These are phyloP conservation scores for Termitomyces sp. DNA, from an alignment of 768 basidiomycete genomes.

Conservation along the genomic window DNA sequence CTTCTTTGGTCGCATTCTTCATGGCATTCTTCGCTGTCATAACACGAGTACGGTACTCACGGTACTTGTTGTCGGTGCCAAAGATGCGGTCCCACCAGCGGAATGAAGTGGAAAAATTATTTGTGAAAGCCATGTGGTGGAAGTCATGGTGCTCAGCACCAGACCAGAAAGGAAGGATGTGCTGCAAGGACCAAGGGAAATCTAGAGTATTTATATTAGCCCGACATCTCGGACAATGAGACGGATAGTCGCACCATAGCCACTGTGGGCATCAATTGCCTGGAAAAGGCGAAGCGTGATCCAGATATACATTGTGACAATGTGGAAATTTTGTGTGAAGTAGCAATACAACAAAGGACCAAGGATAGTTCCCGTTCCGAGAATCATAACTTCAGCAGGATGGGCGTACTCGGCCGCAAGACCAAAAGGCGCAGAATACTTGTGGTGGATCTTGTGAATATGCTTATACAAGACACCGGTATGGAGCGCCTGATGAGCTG, in stretches of 20 bases:
- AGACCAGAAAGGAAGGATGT: constrained; percentile 93
- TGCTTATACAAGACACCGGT: constrained; percentile 80
- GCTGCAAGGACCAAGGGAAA: constrained; percentile 96
- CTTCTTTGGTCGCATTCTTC: constrained; percentile 48
- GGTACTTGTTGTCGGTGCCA: constrained; percentile 91
- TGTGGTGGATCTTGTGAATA: constrained; percentile 97
- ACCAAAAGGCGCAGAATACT: constrained; percentile 95
- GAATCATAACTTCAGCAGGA: constrained; percentile 92
- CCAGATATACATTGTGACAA: constrained; percentile 92
- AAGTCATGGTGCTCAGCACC: constrained; percentile 98
- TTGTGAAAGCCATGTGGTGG: constrained; percentile 95
- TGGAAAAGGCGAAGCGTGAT: constrained; percentile 93
- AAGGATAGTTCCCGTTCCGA: constrained; percentile 85
- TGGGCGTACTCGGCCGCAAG: constrained; percentile 98
- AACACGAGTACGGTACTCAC: constrained; percentile 66
- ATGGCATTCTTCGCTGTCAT: constrained; percentile 52
- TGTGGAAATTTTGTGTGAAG: constrained; percentile 75
- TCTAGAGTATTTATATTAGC: constrained; percentile 36
- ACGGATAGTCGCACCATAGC: constrained; percentile 64
- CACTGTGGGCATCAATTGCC: constrained; percentile 95
- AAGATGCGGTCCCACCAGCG: constrained; percentile 88
- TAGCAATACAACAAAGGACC: constrained; percentile 86
- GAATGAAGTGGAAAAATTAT: constrained; percentile 93
- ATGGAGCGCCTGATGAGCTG: constrained; percentile 89
- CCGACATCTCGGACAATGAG: background rate